phyloP scores from a whole-genome alignment of 345 rosid genomes.

The Orychophragmus violaceus region DNA sequence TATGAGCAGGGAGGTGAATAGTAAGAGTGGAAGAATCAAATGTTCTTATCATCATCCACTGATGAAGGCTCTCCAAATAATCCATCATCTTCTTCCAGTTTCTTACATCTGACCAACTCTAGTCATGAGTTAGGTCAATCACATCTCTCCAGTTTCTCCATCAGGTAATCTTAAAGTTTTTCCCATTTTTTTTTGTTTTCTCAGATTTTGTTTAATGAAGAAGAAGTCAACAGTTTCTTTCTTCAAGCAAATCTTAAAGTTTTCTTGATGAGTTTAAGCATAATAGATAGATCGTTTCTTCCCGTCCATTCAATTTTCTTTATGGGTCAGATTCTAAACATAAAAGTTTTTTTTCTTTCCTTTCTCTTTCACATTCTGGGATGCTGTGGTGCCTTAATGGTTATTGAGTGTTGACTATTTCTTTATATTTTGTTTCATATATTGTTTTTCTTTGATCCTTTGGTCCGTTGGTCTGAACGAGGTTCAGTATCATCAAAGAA shows the following conservation, averaged over 20 bases:
- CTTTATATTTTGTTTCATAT: background rate
- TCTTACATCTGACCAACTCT: constrained; percentile 15
- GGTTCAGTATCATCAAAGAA: constrained; percentile 16
- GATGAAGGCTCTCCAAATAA: constrained; percentile 63
- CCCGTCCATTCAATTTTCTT: constrained; percentile 27
- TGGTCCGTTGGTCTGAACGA: constrained; percentile 22
- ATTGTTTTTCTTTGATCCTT: constrained; percentile 15
- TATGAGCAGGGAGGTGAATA: constrained; percentile 56
- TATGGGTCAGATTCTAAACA: constrained; percentile 49
- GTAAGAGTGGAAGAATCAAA: constrained; percentile 45
- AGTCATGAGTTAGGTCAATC: constrained; percentile 24
- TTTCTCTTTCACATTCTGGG: background rate
- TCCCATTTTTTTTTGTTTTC: background rate
- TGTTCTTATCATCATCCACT: constrained; percentile 77
- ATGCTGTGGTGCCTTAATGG: background rate
- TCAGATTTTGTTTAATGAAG: background rate
- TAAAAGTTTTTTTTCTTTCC: background rate
- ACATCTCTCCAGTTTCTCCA: constrained; percentile 60
- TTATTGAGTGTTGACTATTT: constrained; percentile 9
- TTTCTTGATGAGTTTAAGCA: constrained; percentile 16
- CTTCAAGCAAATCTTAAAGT: constrained; percentile 14
- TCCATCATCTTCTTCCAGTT: constrained; percentile 47
- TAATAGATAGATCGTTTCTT: constrained; percentile 17
- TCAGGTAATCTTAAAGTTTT: constrained; percentile 46
- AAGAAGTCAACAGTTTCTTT: constrained; percentile 8